Percentiles rank a stretch among this genome's conserved stretches.
phyloP scores from a whole-genome alignment of 2,329 filamentous ascomycete species.

The Beauveria scarabaeidicola region DNA sequence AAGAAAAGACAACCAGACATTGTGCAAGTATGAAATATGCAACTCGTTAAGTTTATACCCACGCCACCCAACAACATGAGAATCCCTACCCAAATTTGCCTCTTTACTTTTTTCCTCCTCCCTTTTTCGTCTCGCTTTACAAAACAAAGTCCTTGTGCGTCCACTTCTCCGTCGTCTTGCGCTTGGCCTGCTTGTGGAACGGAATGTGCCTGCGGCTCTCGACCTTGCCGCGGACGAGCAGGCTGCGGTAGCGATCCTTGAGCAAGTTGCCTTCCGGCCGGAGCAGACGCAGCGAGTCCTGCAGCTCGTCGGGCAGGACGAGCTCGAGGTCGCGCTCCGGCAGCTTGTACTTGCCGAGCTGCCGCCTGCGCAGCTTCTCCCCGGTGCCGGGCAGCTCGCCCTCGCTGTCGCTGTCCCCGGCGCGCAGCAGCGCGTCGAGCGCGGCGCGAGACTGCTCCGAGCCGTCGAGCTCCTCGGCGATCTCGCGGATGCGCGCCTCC shows the following conservation, averaged over 20 bases:
- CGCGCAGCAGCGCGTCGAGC: constrained; percentile 23
- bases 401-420: constrained; percentile 39
- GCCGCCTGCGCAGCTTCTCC: constrained; percentile 56
- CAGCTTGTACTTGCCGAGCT: constrained; percentile 64
- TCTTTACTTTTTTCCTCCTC: no score
- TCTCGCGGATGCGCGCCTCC: constrained; percentile 56
- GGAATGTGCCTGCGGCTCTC: constrained; percentile 72
- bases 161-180: constrained; percentile 89
- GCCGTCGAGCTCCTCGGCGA: constrained; percentile 50
- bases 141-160: constrained; percentile 80
- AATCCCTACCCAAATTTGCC: background rate
- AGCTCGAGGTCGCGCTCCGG: constrained; percentile 76
- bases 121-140: constrained; percentile 6
- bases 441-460: constrained; percentile 43
- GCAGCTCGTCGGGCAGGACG: constrained; percentile 71
- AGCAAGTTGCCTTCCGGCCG: constrained; percentile 95
- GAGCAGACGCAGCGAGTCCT: constrained; percentile 71
- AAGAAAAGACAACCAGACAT: background rate
- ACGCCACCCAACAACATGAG: background rate
- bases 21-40: background rate
- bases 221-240: constrained; percentile 82
- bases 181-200: constrained; percentile 75
- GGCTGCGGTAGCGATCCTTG: constrained; percentile 81
- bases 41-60: background rate
- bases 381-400: constrained; percentile 40